Conservation (phyloP, 345 rosid genomes). For the Geranium rotundifolium region DNA sequence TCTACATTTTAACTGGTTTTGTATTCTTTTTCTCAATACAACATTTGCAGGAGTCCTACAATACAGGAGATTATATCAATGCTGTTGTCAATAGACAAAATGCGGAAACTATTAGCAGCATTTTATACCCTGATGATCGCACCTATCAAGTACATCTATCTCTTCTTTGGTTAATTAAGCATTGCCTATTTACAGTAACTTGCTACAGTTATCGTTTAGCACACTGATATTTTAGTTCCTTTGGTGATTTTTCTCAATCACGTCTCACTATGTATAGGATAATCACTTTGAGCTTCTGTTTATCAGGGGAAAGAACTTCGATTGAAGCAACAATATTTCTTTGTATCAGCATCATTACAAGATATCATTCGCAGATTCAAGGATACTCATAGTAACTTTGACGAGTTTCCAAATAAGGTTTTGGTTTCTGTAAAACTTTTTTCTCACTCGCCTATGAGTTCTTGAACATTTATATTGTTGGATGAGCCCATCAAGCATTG, state of each 20-base stretch:
- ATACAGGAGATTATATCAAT: slow-evolving; percentile 37
- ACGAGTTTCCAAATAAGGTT: slow-evolving; percentile 34
- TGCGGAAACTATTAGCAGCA: slow-evolving; percentile 36
- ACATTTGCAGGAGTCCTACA: slow-evolving; percentile 28
- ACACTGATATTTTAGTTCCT: too few species aligned
- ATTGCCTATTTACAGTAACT: neutral
- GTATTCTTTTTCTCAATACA: neutral
- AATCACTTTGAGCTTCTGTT: slow-evolving; percentile 8
- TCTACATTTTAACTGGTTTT: slow-evolving; percentile 1
- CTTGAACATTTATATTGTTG: neutral
- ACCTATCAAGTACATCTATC: slow-evolving; percentile 24
- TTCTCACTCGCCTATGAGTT: neutral
- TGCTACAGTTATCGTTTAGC: too few species aligned
- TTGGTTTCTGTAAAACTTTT: neutral
- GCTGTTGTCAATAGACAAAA: slow-evolving; percentile 37
- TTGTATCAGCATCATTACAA: slow-evolving; percentile 38
- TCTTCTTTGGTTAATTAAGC: slow-evolving; percentile 4
- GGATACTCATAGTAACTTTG: slow-evolving; percentile 27
- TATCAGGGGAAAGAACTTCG: slow-evolving; percentile 43
- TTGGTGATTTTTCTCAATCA: neutral
- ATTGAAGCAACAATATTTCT: slow-evolving; percentile 40
- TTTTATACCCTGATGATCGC: slow-evolving; percentile 37
- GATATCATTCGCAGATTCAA: slow-evolving; percentile 41
- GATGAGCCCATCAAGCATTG: neutral
- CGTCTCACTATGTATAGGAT: neutral